Conservation (phyloP, 441 rosid species). For the Manihot esculenta region DNA sequence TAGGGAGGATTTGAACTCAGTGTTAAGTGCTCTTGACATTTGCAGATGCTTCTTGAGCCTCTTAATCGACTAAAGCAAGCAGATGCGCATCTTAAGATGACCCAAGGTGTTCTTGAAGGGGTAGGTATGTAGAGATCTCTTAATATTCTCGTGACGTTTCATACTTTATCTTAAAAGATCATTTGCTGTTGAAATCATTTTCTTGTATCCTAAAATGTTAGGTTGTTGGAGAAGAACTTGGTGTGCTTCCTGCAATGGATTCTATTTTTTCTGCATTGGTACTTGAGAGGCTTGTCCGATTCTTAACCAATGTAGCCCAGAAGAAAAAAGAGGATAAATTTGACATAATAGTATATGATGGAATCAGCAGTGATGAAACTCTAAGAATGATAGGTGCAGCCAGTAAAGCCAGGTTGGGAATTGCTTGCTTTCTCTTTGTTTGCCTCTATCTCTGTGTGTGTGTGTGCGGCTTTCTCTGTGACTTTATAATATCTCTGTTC, state of each 20-base stretch:
- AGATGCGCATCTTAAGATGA: conserved; percentile 68
- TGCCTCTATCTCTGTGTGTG: background rate
- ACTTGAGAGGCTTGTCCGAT: conserved; percentile 56
- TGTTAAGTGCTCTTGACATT: conserved; percentile 16
- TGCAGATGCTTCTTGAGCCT: conserved; percentile 87
- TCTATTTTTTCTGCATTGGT: conserved; percentile 60
- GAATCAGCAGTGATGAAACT: conserved; percentile 67
- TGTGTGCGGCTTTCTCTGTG: background rate
- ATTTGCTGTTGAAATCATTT: conserved; percentile 4
- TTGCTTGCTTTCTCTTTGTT: background rate
- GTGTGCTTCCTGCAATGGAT: conserved; percentile 97
- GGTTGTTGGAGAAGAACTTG: conserved; percentile 97
- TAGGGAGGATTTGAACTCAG: conserved; percentile 2
- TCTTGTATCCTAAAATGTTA: conserved; percentile 31
- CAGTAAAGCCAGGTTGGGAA: conserved; percentile 66
- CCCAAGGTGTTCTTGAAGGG: conserved; percentile 93
- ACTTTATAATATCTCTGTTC: conserved; percentile 9
- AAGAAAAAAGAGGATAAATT: conserved; percentile 43
- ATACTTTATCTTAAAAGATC: background rate
- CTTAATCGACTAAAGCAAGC: conserved; percentile 74
- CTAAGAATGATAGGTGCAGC: conserved; percentile 74
- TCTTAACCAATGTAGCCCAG: conserved; percentile 42
- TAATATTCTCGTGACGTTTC: conserved; percentile 11
- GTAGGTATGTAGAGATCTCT: conserved; percentile 59
- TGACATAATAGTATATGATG: conserved; percentile 67